Conservation (phyloP, 2,329 filamentous ascomycete genomes). For the Leptographium radiaticola region DNA sequence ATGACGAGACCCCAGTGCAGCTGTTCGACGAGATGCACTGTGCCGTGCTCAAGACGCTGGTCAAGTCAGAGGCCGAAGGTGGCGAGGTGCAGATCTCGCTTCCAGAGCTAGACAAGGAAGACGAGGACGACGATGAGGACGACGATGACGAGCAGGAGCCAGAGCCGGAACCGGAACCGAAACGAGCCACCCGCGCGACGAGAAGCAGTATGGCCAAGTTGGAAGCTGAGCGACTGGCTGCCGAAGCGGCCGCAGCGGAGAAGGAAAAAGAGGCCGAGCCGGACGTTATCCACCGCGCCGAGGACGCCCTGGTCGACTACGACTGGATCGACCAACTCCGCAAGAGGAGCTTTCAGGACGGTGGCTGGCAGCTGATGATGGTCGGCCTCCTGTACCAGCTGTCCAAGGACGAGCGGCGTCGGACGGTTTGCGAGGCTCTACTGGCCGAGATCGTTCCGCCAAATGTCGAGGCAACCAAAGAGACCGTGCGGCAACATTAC, state of each 20-base stretch:
- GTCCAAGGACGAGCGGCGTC: constrained; percentile 58
- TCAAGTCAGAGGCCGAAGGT: constrained; percentile 59
- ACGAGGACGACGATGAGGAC: constrained; percentile 52
- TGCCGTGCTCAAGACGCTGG: constrained; percentile 74
- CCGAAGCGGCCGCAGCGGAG: constrained; percentile 43
- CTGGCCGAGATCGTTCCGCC: constrained; percentile 70
- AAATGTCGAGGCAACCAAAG: constrained; percentile 58
- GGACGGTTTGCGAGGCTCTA: constrained; percentile 64
- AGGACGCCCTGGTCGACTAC: constrained; percentile 60
- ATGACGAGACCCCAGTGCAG: constrained; percentile 62
- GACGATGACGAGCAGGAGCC: constrained; percentile 46
- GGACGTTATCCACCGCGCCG: constrained; percentile 49
- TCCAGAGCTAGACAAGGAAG: constrained; percentile 60
- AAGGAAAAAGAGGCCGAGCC: constrained; percentile 33
- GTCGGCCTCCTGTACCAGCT: constrained; percentile 77
- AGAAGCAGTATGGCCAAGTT: constrained; percentile 75
- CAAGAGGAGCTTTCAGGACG: constrained; percentile 72
- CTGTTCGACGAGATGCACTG: constrained; percentile 87
- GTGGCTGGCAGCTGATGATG: constrained; percentile 84
- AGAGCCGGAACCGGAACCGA: constrained; percentile 60
- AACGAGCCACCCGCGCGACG: constrained; percentile 58
- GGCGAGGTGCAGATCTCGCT: constrained; percentile 70
- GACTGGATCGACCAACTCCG: constrained; percentile 78
- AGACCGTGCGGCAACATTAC: constrained; percentile 64
- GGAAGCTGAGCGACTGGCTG: constrained; percentile 56